Evolutionary conservation across 805 yeast species (phyloP).

Genomic region (Debaryomyces prosopidis): DNA sequence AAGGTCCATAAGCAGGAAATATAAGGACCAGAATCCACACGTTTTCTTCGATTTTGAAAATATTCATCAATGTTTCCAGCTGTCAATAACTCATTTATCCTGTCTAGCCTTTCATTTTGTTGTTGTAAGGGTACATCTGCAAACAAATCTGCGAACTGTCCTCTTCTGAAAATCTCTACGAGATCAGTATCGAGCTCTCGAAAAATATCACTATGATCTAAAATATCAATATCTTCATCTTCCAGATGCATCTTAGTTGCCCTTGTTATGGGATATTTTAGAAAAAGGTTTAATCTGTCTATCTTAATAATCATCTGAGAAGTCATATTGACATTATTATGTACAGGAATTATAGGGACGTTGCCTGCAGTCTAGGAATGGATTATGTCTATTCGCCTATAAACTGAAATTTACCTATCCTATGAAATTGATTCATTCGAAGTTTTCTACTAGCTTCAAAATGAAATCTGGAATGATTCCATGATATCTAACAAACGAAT

Average conservation of each 20-base stretch:
- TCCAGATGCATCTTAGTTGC: too few relatives aligned
- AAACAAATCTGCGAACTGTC: slow-evolving; percentile 13
- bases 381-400: too few relatives aligned
- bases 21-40: not conserved
- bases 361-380: too few relatives aligned
- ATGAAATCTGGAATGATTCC: slow-evolving; percentile 10
- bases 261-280: too few relatives aligned
- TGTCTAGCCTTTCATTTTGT: slow-evolving; percentile 10
- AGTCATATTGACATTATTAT: too few relatives aligned
- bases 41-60: not conserved
- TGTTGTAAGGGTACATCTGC: slow-evolving; percentile 11
- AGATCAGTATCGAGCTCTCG: slow-evolving; percentile 20
- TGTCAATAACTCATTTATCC: slow-evolving; percentile 4
- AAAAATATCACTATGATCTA: slow-evolving; percentile 17
- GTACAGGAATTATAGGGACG: too few relatives aligned
- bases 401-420: too few relatives aligned
- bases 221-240: not conserved
- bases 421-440: not conserved
- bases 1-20: slow-evolving; percentile 4
- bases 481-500: slow-evolving; percentile 10
- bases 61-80: not conserved
- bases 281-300: too few relatives aligned
- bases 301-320: too few relatives aligned
- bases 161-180: slow-evolving; percentile 17
- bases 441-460: not conserved